phyloP scores from a whole-genome alignment of 345 rosid species.

The Balakata baccata region DNA sequence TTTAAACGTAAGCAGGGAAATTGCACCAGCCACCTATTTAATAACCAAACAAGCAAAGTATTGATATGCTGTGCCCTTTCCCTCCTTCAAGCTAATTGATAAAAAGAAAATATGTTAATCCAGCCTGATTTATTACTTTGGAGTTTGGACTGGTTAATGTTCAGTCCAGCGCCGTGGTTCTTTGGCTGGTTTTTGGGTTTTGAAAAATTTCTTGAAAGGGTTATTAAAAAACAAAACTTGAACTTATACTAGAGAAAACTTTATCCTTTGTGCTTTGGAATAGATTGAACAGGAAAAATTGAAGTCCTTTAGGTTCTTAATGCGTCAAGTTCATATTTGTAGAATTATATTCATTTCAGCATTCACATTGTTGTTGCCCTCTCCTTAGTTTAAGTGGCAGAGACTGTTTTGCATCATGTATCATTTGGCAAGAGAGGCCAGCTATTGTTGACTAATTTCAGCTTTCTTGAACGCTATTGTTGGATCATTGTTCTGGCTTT shows the following conservation, averaged over 20 bases:
- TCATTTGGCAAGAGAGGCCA: not conserved
- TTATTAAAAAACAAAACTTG: not conserved
- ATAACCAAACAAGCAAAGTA: not conserved
- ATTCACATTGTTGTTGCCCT: not conserved
- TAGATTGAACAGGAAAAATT: not conserved
- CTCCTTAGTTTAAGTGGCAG: not conserved
- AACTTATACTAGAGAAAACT: not conserved
- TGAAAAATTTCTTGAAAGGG: not conserved
- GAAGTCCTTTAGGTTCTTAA: not conserved
- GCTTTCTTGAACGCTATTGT: too few relatives aligned
- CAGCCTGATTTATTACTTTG: not conserved
- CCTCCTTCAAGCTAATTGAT: too few relatives aligned
- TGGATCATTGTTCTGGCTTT: too few relatives aligned
- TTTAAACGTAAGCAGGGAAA: too few relatives aligned
- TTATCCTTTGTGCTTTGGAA: not conserved
- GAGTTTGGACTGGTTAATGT: not conserved
- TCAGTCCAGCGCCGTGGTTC: not conserved
- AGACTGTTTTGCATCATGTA: not conserved
- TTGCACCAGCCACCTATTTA: too few relatives aligned
- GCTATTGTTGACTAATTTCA: too few relatives aligned
- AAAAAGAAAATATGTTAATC: too few relatives aligned
- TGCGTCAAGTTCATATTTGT: not conserved
- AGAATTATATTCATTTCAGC: not conserved
- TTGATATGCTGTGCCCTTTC: not conserved
- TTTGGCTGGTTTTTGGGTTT: not conserved